A percentile compares a stretch with the other conserved stretches of the same genome.
These are phyloP conservation scores for Hypomyces rosellus DNA, from an alignment of 2,329 filamentous ascomycete genomes.

Conservation along the genomic window DNA sequence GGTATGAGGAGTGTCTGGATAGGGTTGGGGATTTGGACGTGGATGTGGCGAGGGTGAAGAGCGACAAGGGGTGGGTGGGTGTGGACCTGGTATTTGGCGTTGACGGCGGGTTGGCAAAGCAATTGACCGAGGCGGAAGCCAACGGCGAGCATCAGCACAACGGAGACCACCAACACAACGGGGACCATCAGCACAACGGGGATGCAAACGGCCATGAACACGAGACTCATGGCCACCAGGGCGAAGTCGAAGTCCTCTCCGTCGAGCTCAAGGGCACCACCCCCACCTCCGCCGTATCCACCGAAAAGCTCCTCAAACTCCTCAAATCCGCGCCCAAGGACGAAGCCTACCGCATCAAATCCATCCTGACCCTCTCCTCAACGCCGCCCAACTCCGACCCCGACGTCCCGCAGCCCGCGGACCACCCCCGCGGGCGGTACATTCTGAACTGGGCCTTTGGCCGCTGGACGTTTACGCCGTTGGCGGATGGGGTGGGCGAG, in stretches of 20 bases:
- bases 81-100: conserved; percentile 79
- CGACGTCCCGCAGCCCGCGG: conserved; percentile 30
- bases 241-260: conserved; percentile 88
- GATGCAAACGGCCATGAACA: conserved; percentile 35
- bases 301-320: conserved; percentile 59
- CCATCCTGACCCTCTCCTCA: conserved; percentile 44
- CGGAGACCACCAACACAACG: conserved; percentile 23
- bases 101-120: conserved; percentile 68
- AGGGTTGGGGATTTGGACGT: conserved; percentile 74
- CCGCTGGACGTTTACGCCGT: conserved; percentile 79
- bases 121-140: conserved; percentile 37
- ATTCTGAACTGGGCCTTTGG: conserved; percentile 99
- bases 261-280: conserved; percentile 54
- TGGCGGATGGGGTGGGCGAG: conserved; percentile 36
- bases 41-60: conserved; percentile 79
- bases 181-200: conserved; percentile 22
- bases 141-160: conserved; percentile 27
- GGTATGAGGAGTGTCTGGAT: conserved; percentile 73
- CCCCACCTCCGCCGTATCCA: conserved; percentile 38
- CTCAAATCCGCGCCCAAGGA: conserved; percentile 77
- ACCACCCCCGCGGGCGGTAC: conserved; percentile 48
- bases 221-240: conserved; percentile 55
- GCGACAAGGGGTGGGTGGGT: conserved; percentile 69
- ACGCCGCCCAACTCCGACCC: conserved; percentile 46
- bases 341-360: conserved; percentile 94